A percentile compares a stretch with the other conserved stretches of the same genome.
These are phyloP conservation scores for Withania somnifera DNA, from an alignment of 305 asterid genomes.

Conservation along the genomic window DNA sequence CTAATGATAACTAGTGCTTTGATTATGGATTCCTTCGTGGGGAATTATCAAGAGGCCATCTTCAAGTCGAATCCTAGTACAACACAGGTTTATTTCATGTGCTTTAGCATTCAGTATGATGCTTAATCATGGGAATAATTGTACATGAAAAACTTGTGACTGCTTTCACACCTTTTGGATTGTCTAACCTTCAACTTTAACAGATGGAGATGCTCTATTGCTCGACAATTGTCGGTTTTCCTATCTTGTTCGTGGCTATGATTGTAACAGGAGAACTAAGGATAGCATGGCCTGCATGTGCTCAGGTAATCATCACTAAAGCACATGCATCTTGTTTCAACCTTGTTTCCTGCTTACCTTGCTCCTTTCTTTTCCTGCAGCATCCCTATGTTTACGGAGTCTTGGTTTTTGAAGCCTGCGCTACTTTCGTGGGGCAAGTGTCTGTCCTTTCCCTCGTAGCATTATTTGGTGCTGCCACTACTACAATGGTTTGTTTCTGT, in stretches of 20 bases:
- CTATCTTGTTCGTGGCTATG: conserved; percentile 87
- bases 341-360: neutral
- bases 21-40: conserved; percentile 75
- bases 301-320: conserved; percentile 31
- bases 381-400: conserved; percentile 73
- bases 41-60: conserved; percentile 88
- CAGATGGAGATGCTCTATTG: conserved; percentile 97
- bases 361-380: conserved; percentile 23
- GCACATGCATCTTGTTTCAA: neutral
- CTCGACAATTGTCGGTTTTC: conserved; percentile 94
- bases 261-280: conserved; percentile 69
- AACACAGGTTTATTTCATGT: conserved; percentile 42
- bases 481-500: conserved; percentile 48
- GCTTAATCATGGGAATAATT: neutral
- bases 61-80: conserved; percentile 79
- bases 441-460: conserved; percentile 77
- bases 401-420: conserved; percentile 72
- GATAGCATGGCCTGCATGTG: conserved; percentile 71
- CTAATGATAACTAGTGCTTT: conserved; percentile 75
- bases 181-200: neutral
- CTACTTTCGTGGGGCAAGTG: conserved; percentile 63
- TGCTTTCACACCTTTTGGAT: neutral
- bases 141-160: neutral
- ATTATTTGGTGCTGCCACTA: conserved; percentile 68
- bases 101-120: neutral